A percentile compares a stretch with the other conserved stretches of the same genome.
Evolutionary conservation across 116 monocot species (phyloP).

Genomic region (Cymodocea nodosa): DNA sequence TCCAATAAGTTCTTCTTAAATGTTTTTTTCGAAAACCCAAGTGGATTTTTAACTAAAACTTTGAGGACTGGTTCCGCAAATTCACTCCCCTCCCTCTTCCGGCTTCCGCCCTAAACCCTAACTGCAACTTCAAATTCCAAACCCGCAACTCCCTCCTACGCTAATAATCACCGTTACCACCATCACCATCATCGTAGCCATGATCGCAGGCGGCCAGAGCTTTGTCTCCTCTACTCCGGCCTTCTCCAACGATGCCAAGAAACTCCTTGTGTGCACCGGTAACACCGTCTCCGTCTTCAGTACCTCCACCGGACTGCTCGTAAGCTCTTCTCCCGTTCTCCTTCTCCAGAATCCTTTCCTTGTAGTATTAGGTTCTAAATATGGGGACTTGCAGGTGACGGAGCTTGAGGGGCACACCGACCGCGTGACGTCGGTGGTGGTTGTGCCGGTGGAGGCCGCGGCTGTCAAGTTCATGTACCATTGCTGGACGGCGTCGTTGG

Average conservation of each 20-base stretch:
- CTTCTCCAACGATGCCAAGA: slow-evolving; percentile 80
- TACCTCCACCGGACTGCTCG: slow-evolving; percentile 74
- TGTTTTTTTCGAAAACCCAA: too few relatives aligned
- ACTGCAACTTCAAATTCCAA: too few relatives aligned
- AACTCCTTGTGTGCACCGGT: slow-evolving; percentile 80
- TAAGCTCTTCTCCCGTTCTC: slow-evolving; percentile 6
- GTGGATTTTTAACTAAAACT: too few relatives aligned
- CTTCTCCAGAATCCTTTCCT: background rate
- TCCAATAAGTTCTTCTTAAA: too few relatives aligned
- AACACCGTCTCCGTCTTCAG: slow-evolving; percentile 77
- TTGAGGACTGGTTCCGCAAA: too few relatives aligned
- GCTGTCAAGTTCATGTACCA: slow-evolving; percentile 46
- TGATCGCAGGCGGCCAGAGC: slow-evolving; percentile 74
- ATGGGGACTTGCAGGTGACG: slow-evolving; percentile 29
- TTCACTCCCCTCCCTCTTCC: too few relatives aligned
- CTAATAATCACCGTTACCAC: too few relatives aligned
- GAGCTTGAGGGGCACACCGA: slow-evolving; percentile 77
- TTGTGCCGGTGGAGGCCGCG: slow-evolving; percentile 36
- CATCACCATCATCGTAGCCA: slow-evolving; percentile 10
- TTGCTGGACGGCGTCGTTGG: slow-evolving; percentile 91
- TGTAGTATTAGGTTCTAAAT: background rate
- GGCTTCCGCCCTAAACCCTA: too few relatives aligned
- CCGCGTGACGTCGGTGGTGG: slow-evolving; percentile 61
- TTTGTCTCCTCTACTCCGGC: slow-evolving; percentile 59
- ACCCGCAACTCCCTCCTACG: too few relatives aligned